Evolutionary conservation across 192 early-diverging fungal genomes (phyloP).

Genomic region (Podila horticola): DNA sequence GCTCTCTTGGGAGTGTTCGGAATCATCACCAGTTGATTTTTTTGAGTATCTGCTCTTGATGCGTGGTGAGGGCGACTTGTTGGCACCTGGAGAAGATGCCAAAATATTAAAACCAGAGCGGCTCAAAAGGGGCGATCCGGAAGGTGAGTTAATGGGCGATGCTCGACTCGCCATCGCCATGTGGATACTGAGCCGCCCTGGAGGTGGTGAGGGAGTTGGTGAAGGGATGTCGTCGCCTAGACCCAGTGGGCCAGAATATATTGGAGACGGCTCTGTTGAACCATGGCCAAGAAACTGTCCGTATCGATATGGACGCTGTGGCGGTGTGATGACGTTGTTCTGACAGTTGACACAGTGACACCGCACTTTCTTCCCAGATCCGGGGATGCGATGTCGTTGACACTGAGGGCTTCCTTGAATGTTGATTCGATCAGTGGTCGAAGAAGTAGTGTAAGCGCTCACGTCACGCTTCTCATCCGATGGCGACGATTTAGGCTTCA

Average conservation of each 20-base stretch:
- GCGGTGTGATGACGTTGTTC: slow-evolving; percentile 5
- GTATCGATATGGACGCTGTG: slow-evolving; percentile 33
- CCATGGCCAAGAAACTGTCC: slow-evolving; percentile 28
- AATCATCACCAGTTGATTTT: background rate
- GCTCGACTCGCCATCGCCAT: slow-evolving; percentile 40
- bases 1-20: background rate
- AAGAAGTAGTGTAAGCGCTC: background rate
- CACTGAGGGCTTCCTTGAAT: slow-evolving; percentile 6
- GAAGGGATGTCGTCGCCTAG: slow-evolving; percentile 46
- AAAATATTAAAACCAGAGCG: slow-evolving; percentile 7
- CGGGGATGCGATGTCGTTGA: slow-evolving; percentile 11
- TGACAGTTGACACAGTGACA: slow-evolving; percentile 26
- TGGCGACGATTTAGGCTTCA: no score
- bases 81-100: background rate
- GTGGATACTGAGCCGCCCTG: slow-evolving; percentile 38
- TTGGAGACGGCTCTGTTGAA: slow-evolving; percentile 23
- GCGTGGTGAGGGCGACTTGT: slow-evolving; percentile 7
- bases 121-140: slow-evolving; percentile 16
- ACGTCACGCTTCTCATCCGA: background rate
- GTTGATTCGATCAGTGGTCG: background rate
- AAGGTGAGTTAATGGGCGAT: slow-evolving; percentile 37
- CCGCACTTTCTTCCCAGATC: slow-evolving; percentile 13
- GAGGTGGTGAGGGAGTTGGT: slow-evolving; percentile 37
- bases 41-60: slow-evolving; percentile 15
- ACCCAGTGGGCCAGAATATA: slow-evolving; percentile 44